Conservation (phyloP, 1,139 yeast species). For the Yamadazyma jaroonii region DNA sequence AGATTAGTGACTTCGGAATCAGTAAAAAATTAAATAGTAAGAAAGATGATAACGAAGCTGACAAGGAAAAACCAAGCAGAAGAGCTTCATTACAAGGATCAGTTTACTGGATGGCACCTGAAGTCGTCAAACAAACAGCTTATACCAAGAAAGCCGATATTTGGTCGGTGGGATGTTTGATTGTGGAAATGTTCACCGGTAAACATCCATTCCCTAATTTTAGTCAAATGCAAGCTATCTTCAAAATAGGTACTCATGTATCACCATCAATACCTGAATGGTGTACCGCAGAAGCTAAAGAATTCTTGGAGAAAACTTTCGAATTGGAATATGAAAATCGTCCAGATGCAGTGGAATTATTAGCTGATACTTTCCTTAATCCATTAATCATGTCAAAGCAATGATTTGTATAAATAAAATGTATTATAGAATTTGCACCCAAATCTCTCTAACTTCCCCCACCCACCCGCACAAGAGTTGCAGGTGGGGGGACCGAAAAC, state of each 20-base stretch:
- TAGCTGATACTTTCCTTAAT: slow-evolving; percentile 59
- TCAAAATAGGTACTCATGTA: slow-evolving; percentile 82
- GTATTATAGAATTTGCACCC: too few species aligned
- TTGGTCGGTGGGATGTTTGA: slow-evolving; percentile 92
- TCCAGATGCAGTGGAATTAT: slow-evolving; percentile 68
- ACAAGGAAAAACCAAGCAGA: slow-evolving; percentile 39
- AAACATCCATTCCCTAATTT: slow-evolving; percentile 92
- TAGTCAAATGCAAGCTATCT: slow-evolving; percentile 94
- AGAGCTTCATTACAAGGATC: slow-evolving; percentile 91
- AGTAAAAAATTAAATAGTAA: slow-evolving; percentile 63
- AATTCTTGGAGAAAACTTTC: slow-evolving; percentile 65
- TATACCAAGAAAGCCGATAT: slow-evolving; percentile 90
- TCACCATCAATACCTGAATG: slow-evolving; percentile 77
- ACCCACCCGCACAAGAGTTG: too few species aligned
- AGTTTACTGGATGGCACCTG: slow-evolving; percentile 99
- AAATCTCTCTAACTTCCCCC: not conserved
- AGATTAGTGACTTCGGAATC: slow-evolving; percentile 92
- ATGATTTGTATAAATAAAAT: slow-evolving; percentile 7
- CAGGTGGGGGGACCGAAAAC: too few species aligned
- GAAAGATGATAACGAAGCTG: not conserved
- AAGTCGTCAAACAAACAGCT: slow-evolving; percentile 87
- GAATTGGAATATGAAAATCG: slow-evolving; percentile 71
- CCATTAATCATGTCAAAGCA: slow-evolving; percentile 46
- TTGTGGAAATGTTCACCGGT: slow-evolving; percentile 93
- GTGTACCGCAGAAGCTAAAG: slow-evolving; percentile 67